Evolutionary conservation across 805 yeast genomes (phyloP).

Genomic region (Debaryomyces tyrocola): DNA sequence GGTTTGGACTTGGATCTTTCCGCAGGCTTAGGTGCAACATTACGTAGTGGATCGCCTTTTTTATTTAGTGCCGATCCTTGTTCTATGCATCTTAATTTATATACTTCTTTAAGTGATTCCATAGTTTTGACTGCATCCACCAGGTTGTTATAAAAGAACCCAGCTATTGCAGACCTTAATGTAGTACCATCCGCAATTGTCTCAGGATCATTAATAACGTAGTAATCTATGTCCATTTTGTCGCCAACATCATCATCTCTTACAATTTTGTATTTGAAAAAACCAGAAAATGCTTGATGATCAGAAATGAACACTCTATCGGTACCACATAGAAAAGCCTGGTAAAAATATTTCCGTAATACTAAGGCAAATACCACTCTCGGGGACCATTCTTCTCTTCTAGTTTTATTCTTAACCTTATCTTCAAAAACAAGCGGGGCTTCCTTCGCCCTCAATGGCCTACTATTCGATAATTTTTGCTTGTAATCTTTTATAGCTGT

Average conservation of each 20-base stretch:
- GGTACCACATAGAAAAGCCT: conserved; percentile 6
- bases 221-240: conserved; percentile 5
- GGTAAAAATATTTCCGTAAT: conserved; percentile 4
- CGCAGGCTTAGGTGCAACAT: too few relatives aligned
- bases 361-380: conserved; percentile 3
- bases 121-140: conserved; percentile 1
- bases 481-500: not conserved
- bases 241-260: not conserved
- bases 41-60: too few relatives aligned
- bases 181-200: conserved; percentile 7
- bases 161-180: conserved; percentile 5
- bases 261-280: conserved; percentile 2
- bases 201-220: conserved; percentile 6
- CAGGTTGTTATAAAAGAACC: not conserved
- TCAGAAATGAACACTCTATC: conserved; percentile 4
- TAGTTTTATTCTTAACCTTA: too few relatives aligned
- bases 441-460: too few relatives aligned
- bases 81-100: not conserved
- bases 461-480: not conserved
- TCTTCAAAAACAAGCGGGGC: too few relatives aligned
- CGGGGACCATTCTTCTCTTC: not conserved
- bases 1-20: too few relatives aligned
- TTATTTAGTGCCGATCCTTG: not conserved
- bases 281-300: conserved; percentile 6
- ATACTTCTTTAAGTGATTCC: not conserved